These are phyloP conservation scores for Globisporangium lucens DNA, from an alignment of 352 stramenopile species.

Conservation along the genomic window DNA sequence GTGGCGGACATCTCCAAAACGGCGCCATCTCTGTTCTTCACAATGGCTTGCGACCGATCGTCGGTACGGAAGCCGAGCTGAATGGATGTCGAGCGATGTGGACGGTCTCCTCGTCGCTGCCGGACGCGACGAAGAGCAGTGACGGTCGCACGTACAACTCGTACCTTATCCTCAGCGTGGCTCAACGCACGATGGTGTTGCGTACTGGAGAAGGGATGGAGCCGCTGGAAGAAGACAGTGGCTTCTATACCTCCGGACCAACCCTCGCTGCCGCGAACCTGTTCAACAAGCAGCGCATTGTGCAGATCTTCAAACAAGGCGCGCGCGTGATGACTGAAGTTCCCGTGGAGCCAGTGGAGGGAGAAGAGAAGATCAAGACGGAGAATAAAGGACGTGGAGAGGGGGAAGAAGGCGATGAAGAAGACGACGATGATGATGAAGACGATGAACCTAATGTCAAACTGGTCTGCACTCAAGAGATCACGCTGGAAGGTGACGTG, in stretches of 20 bases:
- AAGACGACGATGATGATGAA: constrained; percentile 35
- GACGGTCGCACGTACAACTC: constrained; percentile 66
- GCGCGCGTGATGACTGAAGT: constrained; percentile 81
- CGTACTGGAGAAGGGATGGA: constrained; percentile 83
- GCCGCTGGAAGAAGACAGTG: constrained; percentile 76
- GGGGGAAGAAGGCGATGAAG: constrained; percentile 26
- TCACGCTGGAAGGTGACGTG: constrained; percentile 75
- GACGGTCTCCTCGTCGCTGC: constrained; percentile 72
- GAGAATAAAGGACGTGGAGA: constrained; percentile 29
- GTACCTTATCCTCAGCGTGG: constrained; percentile 81
- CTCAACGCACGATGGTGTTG: constrained; percentile 82
- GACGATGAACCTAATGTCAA: constrained; percentile 61
- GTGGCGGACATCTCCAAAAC: constrained; percentile 57
- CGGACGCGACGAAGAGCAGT: constrained; percentile 37
- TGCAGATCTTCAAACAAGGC: constrained; percentile 86
- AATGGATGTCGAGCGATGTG: constrained; percentile 84
- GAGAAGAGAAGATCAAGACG: neutral
- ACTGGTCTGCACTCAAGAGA: constrained; percentile 80
- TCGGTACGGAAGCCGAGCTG: constrained; percentile 76
- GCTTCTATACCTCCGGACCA: constrained; percentile 79
- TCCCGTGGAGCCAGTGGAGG: constrained; percentile 21
- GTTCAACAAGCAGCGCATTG: constrained; percentile 78
- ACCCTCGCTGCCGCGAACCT: constrained; percentile 78
- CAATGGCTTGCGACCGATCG: constrained; percentile 78
- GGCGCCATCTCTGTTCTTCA: constrained; percentile 75